phyloP scores from a whole-genome alignment of 2,329 filamentous ascomycete genomes.

The Diaporthe vexans region DNA sequence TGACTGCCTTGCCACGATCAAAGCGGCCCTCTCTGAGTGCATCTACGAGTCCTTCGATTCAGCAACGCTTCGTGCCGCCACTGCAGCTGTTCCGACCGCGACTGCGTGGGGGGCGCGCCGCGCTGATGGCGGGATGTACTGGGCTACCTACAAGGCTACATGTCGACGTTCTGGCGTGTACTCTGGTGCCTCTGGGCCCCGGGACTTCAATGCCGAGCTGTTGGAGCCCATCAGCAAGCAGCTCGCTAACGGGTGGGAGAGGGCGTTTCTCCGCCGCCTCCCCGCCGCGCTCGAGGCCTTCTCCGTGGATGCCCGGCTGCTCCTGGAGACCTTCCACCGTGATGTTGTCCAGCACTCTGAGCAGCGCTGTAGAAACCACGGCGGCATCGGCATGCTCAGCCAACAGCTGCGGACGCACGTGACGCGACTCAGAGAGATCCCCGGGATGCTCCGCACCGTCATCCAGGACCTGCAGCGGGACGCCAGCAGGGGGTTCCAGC shows the following conservation, averaged over 20 bases:
- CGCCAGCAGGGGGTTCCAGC: neutral
- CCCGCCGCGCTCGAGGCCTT: neutral
- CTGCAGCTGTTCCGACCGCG: neutral
- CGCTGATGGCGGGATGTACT: neutral
- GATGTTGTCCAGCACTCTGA: neutral
- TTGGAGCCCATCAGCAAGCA: constrained; percentile 8
- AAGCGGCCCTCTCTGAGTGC: neutral
- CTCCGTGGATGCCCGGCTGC: neutral
- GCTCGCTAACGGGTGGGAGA: neutral
- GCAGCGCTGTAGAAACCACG: neutral
- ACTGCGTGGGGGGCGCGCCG: neutral
- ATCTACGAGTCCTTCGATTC: neutral
- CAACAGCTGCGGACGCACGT: constrained; percentile 6
- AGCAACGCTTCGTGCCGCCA: neutral
- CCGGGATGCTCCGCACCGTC: neutral
- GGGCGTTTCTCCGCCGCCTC: neutral
- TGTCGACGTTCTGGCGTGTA: neutral
- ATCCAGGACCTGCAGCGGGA: constrained; percentile 7
- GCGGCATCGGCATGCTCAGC: constrained; percentile 11
- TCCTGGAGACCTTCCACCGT: neutral
- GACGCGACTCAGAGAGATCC: neutral
- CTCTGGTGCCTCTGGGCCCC: neutral
- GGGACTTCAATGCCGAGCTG: constrained; percentile 17
- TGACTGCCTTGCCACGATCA: neutral
- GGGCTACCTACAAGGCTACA: constrained; percentile 6